Evolutionary conservation across 768 basidiomycete genomes (phyloP).

Genomic region (Kwoniella dendrophila): DNA sequence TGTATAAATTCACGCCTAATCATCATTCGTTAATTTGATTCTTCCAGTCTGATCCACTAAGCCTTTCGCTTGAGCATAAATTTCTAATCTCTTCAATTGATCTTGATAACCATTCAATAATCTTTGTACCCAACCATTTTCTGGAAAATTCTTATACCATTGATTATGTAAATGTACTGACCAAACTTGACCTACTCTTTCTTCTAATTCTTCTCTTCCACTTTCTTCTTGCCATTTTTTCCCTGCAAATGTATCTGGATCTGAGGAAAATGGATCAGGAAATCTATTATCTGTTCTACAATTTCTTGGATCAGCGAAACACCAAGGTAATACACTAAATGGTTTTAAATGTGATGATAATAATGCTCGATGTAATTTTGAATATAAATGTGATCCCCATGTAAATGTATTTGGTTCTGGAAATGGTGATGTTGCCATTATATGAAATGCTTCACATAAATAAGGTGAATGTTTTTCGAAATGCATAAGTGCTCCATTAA

Average conservation of each 20-base stretch:
- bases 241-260: constrained; percentile 67
- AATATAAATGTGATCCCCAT: constrained; percentile 90
- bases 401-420: constrained; percentile 81
- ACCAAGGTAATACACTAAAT: constrained; percentile 91
- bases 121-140: constrained; percentile 81
- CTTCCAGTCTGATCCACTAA: constrained; percentile 4
- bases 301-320: constrained; percentile 87
- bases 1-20: constrained; percentile 5
- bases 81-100: constrained; percentile 41
- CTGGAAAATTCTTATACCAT: constrained; percentile 86
- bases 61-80: constrained; percentile 11
- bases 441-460: constrained; percentile 92
- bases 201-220: constrained; percentile 59
- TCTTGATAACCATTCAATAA: constrained; percentile 60
- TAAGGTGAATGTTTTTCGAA: constrained; percentile 90
- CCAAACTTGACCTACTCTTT: constrained; percentile 68
- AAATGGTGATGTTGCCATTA: constrained; percentile 74
- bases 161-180: constrained; percentile 92
- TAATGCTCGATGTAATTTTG: constrained; percentile 85
- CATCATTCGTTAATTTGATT: constrained; percentile 7
- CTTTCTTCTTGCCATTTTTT: constrained; percentile 61
- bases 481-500: constrained; percentile 94
- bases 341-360: constrained; percentile 72
- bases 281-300: constrained; percentile 91
- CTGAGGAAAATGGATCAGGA: constrained; percentile 78